Base-by-base conservation (phyloP, 2,329 filamentous ascomycete species). In the Elsinoe ampelina region DNA sequence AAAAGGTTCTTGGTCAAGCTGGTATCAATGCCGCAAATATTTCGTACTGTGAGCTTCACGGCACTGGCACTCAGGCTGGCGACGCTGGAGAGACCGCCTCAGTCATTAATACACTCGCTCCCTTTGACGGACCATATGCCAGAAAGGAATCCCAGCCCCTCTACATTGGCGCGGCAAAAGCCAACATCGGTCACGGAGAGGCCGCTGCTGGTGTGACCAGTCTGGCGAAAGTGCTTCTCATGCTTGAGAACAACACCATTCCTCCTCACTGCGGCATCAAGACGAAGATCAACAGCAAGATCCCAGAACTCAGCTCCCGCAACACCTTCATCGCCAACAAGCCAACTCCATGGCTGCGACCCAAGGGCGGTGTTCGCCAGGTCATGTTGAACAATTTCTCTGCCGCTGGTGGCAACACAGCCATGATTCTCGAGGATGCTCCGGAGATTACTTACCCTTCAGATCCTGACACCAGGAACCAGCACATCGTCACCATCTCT, bases 251-350 rank as follows among this genome's bases (percentile, higher is more conserved):
- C 63, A 78, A 77, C 54, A 67, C 71, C 2, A 86, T 87, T 36
- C 83, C 83, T 0, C 83, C 81, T 0, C 84, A 88, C 59, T 55
- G 52, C 15, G 84, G 84, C 11, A 86, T 88, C 71, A 86, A 86
- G 69, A 75, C 71, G 2, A 73, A 76, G 61, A 80, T 86, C 61
- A 85, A 85, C 68, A 76, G 75, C 63, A 77, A 72, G 1, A 82
- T 84, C 63, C 80, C 82, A 0, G 80, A 85, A 60, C 68, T 86
- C 0, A 71, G 72, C 0, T 71, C 77, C n/a, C 75, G 82, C 30
- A 80, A 81, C 36, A 75, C 84, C 41, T 75, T 78, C 61, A 83
- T 86, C 62, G 76, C 81, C 1, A 75, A 78, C 59, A 72, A 81
- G 61, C 66, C 74, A 7, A 43, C 38, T 7, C 52, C 52, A n/a